Percentiles rank a stretch among this genome's conserved stretches.
Conservation (phyloP, 208 protist genomes). For the Leishmania braziliensis region DNA sequence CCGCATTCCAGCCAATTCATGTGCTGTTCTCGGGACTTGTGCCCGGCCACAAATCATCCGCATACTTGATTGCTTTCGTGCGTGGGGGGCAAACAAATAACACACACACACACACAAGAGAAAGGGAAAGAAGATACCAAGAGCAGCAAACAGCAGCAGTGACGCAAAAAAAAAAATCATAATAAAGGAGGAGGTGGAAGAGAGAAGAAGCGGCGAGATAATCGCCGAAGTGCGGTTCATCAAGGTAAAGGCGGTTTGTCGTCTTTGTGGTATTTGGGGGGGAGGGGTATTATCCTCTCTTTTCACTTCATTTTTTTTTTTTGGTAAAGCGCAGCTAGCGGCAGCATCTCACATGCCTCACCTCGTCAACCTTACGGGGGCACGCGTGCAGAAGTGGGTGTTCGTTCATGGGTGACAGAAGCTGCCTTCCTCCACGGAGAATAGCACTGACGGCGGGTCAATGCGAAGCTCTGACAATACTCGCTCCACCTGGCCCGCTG, state of each 20-base stretch:
- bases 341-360: neutral
- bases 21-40: neutral
- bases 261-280: neutral
- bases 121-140: neutral
- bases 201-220: constrained; percentile 12
- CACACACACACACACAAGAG: neutral
- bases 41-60: neutral
- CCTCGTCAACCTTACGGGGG: neutral
- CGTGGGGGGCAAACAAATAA: neutral
- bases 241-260: neutral
- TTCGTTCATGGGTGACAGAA: constrained; percentile 16
- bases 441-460: constrained; percentile 21
- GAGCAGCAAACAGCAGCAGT: neutral
- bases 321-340: neutral
- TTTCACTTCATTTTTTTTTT: neutral
- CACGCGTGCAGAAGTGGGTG: neutral
- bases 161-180: constrained; percentile 7
- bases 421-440: constrained; percentile 18
- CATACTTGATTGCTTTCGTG: neutral
- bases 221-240: neutral
- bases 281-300: too few species aligned
- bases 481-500: constrained; percentile 24
- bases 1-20: neutral
- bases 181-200: neutral
- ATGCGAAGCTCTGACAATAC: constrained; percentile 36